A percentile compares a stretch with the other conserved stretches of the same genome.
Evolutionary conservation across 805 yeast genomes (phyloP).

Genomic region (Saccharomyces cerevisiae): DNA sequence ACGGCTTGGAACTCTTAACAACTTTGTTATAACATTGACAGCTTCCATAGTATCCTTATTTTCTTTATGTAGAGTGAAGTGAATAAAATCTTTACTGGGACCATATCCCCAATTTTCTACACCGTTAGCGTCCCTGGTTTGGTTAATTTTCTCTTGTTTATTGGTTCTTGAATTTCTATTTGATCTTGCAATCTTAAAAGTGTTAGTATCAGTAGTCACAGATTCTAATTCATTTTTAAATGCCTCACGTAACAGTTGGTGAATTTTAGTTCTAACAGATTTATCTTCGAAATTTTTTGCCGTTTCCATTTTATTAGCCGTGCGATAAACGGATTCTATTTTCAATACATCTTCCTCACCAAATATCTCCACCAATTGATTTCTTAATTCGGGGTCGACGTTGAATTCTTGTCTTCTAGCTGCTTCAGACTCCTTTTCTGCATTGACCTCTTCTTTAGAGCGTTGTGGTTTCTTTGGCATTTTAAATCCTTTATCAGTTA

Average conservation of each 20-base stretch:
- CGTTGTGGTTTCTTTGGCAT: constrained; percentile 42
- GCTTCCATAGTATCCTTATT: constrained; percentile 97
- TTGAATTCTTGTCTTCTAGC: constrained; percentile 32
- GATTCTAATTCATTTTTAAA: constrained; percentile 74
- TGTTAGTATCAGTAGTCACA: constrained; percentile 59
- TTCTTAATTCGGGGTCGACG: constrained; percentile 39
- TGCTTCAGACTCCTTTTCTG: constrained; percentile 26
- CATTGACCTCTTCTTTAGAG: constrained; percentile 34
- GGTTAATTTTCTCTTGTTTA: constrained; percentile 32
- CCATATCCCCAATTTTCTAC: constrained; percentile 69
- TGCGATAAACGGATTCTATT: constrained; percentile 46
- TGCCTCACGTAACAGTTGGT: constrained; percentile 63
- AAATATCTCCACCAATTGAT: constrained; percentile 43
- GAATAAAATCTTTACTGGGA: constrained; percentile 56
- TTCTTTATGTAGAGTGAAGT: constrained; percentile 80
- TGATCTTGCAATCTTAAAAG: constrained; percentile 53
- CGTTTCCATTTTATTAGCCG: constrained; percentile 54
- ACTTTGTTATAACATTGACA: constrained; percentile 62
- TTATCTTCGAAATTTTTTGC: constrained; percentile 54
- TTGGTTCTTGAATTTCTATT: constrained; percentile 35
- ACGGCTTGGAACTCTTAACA: constrained; percentile 66
- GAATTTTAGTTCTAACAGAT: constrained; percentile 66
- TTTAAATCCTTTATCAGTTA: constrained; percentile 65
- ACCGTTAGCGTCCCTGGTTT: constrained; percentile 37
- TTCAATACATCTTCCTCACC: constrained; percentile 53